Evolutionary conservation across 306 rosid genomes (phyloP), one percentile per base, ranked within the genome.

Genomic region (Notholithocarpus densiflorus): DNA sequence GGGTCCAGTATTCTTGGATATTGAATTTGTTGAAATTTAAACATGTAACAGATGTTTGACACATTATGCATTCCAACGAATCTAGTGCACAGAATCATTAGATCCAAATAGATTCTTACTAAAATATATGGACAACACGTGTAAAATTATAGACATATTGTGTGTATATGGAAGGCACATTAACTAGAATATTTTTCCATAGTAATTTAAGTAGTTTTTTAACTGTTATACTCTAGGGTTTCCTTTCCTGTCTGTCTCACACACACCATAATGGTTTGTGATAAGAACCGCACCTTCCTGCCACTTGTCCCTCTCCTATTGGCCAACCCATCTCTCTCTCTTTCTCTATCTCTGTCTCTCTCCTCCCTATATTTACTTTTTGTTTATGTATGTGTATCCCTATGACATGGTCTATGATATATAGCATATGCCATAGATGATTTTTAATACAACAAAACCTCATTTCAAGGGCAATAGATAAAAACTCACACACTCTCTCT

Each of bases 191-290:
- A 40, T 40, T 7, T 40, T 40, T 40, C 11, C 45, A 2, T 7
- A 40, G 45, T 40, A 40, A 40, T 40, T 57, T 19, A 0, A 13
- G 12, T 9, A 40, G 21, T 23, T 15, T 15, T 74, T 27, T 66
- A 9, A 45, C 78, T 76, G 77, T 32, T 45, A 74, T 20, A 7
- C 51, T 53, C 93, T 90, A 90, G 97, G 98, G 98, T 93, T 92
- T 92, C 85, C 70, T 84, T 87, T 83, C 77, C 78, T n/a, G 26
- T 37, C n/a, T 34, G 11, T 48, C 15, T 48, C 15, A 2, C 53
- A 59, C 56, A 29, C 27, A 59, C 45, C 56, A 80, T 59, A 81
- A 85, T 88, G 88, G 87, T 82, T 83, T 74, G 80, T 55, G 89
- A 92, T 84, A 85, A 82, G 93, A 83, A 84, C 90, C 89, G 89